Evolutionary conservation across 805 yeast species (phyloP), one percentile per base, ranked within the genome.

Genomic region (Isabelozyma rhagii): DNA sequence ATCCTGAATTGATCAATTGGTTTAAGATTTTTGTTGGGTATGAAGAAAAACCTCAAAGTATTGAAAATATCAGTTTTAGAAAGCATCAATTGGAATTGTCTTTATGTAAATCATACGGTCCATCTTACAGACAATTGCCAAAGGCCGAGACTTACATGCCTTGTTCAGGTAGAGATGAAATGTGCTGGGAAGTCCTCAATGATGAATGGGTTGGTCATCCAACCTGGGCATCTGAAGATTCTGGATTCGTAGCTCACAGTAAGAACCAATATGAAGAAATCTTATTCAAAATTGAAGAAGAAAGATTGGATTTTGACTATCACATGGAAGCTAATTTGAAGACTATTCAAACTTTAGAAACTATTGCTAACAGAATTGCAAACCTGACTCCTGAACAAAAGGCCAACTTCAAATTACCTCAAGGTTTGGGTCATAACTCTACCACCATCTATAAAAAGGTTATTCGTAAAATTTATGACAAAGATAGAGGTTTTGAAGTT

Each of bases 181-280:
- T 94, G 92, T 94, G 99, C 66, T 93, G 97, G 97, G 97, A 93
- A 63, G 97, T 94, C 13, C 78, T 94, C 59, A 94, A 94, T 68
- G 99, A 94, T 67, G 98, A 93, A 69, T 94, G 98, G 97, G 98
- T 94, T 36, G 97, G 97, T 6, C 98, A 94, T 69, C 99, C 99
- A 18, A 96, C 97, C n/a, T 94, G 99, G 99, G 99, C 98, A 4
- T 93, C 98, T 0, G 99, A 94, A 67, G 99, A 94, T 67, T 89
- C 97, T 10, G 99, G 99, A 0, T 94, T 93, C 61, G 92, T 94
- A 64, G 97, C 99, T n/a, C 99, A 94, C 67, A 83, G 98, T 56
- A 94, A 94, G 69, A 94, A 94, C 65, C 99, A 94, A 71, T 94
- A 93, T 66, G 99, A 94, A 69, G 99, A 94, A 67, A 89, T 94